A percentile compares a stretch with the other conserved stretches of the same genome.
phyloP scores from a whole-genome alignment of 169 alveolate species.

The Cryptosporidium baileyi region DNA sequence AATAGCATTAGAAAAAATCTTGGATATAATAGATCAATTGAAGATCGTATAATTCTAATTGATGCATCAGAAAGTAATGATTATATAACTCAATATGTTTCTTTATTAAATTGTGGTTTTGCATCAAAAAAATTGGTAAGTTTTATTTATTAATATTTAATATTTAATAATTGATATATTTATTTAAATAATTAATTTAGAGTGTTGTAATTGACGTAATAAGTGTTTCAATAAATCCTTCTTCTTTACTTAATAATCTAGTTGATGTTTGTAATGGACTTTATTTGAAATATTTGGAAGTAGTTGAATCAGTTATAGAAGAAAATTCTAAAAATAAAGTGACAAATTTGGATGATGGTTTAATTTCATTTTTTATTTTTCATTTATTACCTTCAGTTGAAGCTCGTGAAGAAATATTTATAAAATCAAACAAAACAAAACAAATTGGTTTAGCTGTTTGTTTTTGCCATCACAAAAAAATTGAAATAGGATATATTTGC shows the following conservation, averaged over 20 bases:
- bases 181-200: background rate
- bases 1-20: background rate
- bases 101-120: constrained; percentile 29
- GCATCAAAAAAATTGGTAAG: constrained; percentile 64
- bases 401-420: constrained; percentile 20
- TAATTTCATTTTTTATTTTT: constrained; percentile 28
- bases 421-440: constrained; percentile 3
- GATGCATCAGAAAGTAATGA: constrained; percentile 54
- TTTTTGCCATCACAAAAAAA: constrained; percentile 51
- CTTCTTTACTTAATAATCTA: constrained; percentile 25
- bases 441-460: constrained; percentile 61
- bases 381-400: constrained; percentile 57
- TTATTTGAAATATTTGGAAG: constrained; percentile 10
- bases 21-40: background rate
- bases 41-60: constrained; percentile 22
- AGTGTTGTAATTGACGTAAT: constrained; percentile 26
- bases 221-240: constrained; percentile 36
- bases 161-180: background rate
- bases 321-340: background rate
- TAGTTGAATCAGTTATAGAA: constrained; percentile 4
- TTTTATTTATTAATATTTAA: background rate
- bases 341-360: constrained; percentile 5
- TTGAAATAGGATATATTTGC: constrained; percentile 56
- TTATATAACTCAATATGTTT: constrained; percentile 48
- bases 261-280: constrained; percentile 52